Evolutionary conservation across 306 rosid genomes (phyloP).

Genomic region (Dryas alaskensis): DNA sequence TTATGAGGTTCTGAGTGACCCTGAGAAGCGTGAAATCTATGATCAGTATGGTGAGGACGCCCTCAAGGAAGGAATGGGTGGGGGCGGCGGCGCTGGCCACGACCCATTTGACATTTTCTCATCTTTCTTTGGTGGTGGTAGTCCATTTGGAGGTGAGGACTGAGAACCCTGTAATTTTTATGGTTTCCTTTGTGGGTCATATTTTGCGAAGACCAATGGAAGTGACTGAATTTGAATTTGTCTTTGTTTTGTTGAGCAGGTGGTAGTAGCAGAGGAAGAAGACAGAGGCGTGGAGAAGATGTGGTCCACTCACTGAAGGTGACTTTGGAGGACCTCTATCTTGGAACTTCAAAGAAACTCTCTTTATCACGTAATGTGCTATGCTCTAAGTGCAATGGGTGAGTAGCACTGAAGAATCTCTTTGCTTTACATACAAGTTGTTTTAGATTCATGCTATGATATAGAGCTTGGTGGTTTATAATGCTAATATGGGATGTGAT

Average conservation of each 20-base stretch:
- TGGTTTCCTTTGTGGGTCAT: background rate
- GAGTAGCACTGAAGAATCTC: slow-evolving; percentile 7
- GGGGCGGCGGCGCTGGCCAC: slow-evolving; percentile 50
- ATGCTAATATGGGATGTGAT: background rate
- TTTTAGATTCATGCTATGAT: background rate
- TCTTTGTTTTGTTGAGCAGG: slow-evolving; percentile 32
- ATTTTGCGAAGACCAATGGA: background rate
- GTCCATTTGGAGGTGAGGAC: slow-evolving; percentile 48
- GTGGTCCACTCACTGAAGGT: slow-evolving; percentile 75
- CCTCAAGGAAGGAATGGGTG: slow-evolving; percentile 82
- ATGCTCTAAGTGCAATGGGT: slow-evolving; percentile 86
- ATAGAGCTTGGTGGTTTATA: background rate
- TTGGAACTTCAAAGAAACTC: slow-evolving; percentile 73
- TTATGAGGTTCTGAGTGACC: slow-evolving; percentile 77
- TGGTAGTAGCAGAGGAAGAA: slow-evolving; percentile 67
- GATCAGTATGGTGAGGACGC: slow-evolving; percentile 95
- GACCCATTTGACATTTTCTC: slow-evolving; percentile 80
- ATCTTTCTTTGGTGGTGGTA: slow-evolving; percentile 76
- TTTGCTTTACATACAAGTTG: too few relatives aligned
- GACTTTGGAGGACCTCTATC: slow-evolving; percentile 73
- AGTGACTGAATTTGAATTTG: background rate
- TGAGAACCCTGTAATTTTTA: too few relatives aligned
- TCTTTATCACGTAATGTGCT: slow-evolving; percentile 66
- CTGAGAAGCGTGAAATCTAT: slow-evolving; percentile 83
- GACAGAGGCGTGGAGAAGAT: slow-evolving; percentile 83